These are phyloP conservation scores for Hyphodiscus hymeniophilus DNA, from an alignment of 495 filamentous ascomycete genomes.

Conservation along the genomic window DNA sequence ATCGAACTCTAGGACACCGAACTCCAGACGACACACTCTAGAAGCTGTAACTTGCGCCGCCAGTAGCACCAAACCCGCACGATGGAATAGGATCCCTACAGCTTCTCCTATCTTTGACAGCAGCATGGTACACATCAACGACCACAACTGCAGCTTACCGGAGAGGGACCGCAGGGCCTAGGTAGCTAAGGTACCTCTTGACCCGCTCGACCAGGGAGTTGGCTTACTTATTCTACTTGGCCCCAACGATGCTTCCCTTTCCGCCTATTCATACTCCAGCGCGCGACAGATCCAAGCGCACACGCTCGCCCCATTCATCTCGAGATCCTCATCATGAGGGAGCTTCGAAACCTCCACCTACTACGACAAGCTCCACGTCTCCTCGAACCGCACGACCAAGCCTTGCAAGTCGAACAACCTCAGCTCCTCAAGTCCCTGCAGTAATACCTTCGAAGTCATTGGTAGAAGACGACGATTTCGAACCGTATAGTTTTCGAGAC, in stretches of 20 bases:
- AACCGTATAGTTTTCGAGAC: constrained; percentile 26
- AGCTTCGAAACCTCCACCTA: constrained; percentile 1
- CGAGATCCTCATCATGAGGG: background rate
- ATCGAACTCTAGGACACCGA: too few species aligned
- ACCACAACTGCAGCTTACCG: background rate
- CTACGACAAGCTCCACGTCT: constrained; percentile 5
- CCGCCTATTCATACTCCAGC: too few species aligned
- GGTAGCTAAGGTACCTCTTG: too few species aligned
- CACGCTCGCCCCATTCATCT: constrained; percentile 7
- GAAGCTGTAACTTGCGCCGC: too few species aligned
- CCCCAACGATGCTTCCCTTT: too few species aligned
- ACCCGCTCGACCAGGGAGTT: background rate
- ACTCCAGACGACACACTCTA: too few species aligned
- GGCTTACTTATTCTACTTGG: background rate
- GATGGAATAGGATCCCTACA: too few species aligned
- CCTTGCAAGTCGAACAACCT: constrained; percentile 8
- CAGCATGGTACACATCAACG: background rate
- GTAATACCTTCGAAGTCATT: background rate
- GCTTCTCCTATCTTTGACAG: background rate
- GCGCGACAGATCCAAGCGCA: constrained; percentile 12
- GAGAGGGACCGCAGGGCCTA: too few species aligned
- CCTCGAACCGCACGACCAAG: constrained; percentile 12
- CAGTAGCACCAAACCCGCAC: too few species aligned
- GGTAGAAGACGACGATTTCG: background rate
- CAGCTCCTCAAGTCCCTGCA: constrained; percentile 10